phyloP scores from a whole-genome alignment of 768 basidiomycete species.

The Leccinum aurantiacum region DNA sequence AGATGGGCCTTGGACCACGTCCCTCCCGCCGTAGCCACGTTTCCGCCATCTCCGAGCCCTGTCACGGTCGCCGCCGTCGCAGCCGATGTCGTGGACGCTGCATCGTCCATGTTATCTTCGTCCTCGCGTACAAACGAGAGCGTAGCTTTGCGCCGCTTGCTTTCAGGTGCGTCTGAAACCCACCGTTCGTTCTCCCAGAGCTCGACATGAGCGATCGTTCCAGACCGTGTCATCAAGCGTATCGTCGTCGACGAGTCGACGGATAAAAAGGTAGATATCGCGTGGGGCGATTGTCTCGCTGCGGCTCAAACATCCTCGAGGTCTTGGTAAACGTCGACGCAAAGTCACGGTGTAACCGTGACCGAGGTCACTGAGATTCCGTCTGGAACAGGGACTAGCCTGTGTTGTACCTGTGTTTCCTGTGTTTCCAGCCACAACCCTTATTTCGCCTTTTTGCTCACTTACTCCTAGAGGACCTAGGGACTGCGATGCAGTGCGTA shows the following conservation, averaged over 20 bases:
- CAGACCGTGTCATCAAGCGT: background rate
- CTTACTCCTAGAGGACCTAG: no score
- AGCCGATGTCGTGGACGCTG: background rate
- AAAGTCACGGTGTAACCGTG: no score
- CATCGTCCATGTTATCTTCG: background rate
- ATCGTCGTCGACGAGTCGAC: background rate
- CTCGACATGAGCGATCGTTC: background rate
- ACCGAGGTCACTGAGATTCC: no score
- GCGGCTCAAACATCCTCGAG: no score
- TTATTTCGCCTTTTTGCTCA: no score
- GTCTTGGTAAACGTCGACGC: no score
- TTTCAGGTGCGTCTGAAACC: background rate
- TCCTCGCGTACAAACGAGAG: background rate
- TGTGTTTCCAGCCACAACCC: no score
- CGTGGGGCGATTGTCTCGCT: background rate
- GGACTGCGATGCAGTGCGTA: no score
- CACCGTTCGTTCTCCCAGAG: constrained; percentile 2
- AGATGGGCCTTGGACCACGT: constrained; percentile 17
- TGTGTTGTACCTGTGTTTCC: no score
- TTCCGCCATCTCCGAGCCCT: background rate
- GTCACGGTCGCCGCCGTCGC: background rate
- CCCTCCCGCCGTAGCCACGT: background rate
- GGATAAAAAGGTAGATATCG: background rate
- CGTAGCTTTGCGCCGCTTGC: background rate
- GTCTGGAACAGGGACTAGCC: no score